phyloP scores from a whole-genome alignment of 345 rosid genomes.

The Boechera retrofracta region DNA sequence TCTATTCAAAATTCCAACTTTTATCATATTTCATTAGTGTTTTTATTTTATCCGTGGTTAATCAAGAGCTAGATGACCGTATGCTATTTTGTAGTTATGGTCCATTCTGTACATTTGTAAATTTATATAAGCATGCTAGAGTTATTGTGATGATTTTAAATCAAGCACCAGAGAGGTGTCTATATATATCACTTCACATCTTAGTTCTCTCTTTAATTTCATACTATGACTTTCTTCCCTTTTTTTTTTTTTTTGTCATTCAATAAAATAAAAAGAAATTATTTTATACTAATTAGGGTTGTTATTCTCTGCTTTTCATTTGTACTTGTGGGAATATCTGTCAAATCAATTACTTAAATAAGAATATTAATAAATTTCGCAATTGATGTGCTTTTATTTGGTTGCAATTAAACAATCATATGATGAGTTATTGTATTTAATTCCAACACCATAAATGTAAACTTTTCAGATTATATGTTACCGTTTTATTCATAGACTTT shows the following conservation, averaged over 20 bases:
- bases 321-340: conserved; percentile 39
- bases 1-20: conserved; percentile 26
- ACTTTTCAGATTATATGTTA: not conserved
- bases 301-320: conserved; percentile 34
- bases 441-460: conserved; percentile 7
- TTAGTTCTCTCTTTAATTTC: not conserved
- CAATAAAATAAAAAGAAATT: not conserved
- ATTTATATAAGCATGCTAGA: not conserved
- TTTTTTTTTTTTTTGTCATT: not conserved
- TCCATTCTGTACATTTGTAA: not conserved
- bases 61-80: not conserved
- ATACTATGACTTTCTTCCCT: not conserved
- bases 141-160: conserved; percentile 1
- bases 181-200: conserved; percentile 19
- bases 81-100: not conserved
- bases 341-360: conserved; percentile 43
- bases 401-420: conserved; percentile 12
- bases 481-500: not conserved
- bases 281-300: conserved; percentile 35
- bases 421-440: not conserved
- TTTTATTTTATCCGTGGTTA: not conserved
- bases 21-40: not conserved
- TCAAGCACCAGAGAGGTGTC: conserved; percentile 12
- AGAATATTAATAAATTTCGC: conserved; percentile 32
- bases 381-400: conserved; percentile 20